Evolutionary conservation across 257 asterid genomes (phyloP), one percentile per base, ranked within the genome.

Genomic region (Solanum boliviense): DNA sequence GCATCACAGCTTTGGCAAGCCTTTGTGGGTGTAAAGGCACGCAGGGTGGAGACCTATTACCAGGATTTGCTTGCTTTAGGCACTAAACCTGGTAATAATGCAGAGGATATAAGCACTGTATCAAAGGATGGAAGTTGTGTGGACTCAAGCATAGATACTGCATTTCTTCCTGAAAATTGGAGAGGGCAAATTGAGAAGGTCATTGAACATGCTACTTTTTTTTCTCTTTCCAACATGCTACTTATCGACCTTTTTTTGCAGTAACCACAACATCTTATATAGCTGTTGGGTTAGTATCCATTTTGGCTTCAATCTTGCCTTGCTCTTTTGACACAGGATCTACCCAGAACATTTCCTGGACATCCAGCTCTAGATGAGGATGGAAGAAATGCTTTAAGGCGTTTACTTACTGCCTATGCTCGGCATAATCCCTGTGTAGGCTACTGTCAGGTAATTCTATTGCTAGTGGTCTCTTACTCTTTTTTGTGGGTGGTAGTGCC

Each of bases 101-200:
- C 67, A 34, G 95, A 90, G 68, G 86, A 89, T 82, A 92, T 90
- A 90, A 87, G 91, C 34, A 62, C 60, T 27, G 92, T 89, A 78
- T 83, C 70, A 25, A 91, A 88, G 89, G 91, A 89, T 88, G 76
- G 72, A 48, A 71, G 68, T 86, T 71, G 35, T 38, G 10, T 34
- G 52, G 94, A 89, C 75, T 29, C 92, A 46, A 91, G 86, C 86
- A 23, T 58, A 18, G 94, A 93, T 70, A 72, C 88, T 88, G 89
- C 86, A 44, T 88, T 83, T 90, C 90, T 91, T 52, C 92, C 94
- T 82, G 98, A 95, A 87, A 96, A 96, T 88, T 96, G 97, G 98
- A 94, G 90, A 91, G 93, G 93, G 89, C 99, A 96, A 93, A 96
- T 96, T 90, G 99, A 96, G 92, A 96, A 96, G 98, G 99, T 96